Percentiles rank a stretch among this genome's conserved stretches.
phyloP scores from a whole-genome alignment of 2,329 filamentous ascomycete genomes.

The Sordariomycetes sp. region DNA sequence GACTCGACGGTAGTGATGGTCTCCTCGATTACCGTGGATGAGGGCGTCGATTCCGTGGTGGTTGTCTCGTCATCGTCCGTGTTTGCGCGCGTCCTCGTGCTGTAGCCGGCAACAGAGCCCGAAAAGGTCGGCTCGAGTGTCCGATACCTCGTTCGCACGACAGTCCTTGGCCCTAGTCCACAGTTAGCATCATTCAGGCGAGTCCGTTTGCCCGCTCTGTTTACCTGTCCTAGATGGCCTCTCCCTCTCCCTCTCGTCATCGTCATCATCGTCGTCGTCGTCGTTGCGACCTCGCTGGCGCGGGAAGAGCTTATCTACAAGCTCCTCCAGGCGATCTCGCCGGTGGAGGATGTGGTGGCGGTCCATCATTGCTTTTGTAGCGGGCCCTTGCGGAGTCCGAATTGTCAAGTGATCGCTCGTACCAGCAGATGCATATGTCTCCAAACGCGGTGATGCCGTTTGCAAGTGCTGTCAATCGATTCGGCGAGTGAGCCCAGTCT shows the following conservation, averaged over 20 bases:
- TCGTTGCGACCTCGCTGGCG: background rate
- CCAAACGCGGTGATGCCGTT: background rate
- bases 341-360: background rate
- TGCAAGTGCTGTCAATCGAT: background rate
- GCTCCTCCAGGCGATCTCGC: background rate
- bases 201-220: too few species aligned
- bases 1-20: background rate
- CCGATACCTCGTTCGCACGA: constrained; percentile 2
- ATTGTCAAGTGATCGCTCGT: background rate
- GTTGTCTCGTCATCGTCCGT: background rate
- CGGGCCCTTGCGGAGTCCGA: background rate
- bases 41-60: background rate
- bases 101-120: constrained; percentile 1
- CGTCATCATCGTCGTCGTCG: background rate
- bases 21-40: background rate
- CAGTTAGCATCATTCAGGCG: background rate
- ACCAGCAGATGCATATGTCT: background rate
- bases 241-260: background rate
- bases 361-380: background rate
- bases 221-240: constrained; percentile 1
- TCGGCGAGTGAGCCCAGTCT: background rate
- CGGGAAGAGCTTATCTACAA: background rate
- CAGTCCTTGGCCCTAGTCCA: background rate
- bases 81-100: constrained; percentile 3
- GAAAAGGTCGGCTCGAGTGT: background rate